phyloP scores from a whole-genome alignment of 345 rosid species.

The Bruguiera parviflora region DNA sequence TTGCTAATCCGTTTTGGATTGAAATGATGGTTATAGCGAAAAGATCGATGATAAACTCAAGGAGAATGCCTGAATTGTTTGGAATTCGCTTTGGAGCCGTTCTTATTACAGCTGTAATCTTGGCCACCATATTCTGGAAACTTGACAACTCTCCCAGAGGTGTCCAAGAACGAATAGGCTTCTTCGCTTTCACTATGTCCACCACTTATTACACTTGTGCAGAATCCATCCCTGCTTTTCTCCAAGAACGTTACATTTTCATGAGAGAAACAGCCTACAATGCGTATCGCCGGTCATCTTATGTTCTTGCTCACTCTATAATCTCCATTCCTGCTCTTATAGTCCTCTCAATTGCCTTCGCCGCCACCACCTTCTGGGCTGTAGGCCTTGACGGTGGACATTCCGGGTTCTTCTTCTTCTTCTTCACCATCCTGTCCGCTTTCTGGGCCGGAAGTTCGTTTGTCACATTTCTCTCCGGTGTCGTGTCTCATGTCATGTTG shows the following conservation, averaged over 20 bases:
- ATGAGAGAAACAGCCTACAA: constrained; percentile 37
- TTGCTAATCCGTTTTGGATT: constrained; percentile 32
- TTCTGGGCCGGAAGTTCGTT: constrained; percentile 97
- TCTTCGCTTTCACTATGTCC: constrained; percentile 31
- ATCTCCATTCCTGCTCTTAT: constrained; percentile 66
- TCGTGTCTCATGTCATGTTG: constrained; percentile 80
- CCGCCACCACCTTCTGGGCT: constrained; percentile 66
- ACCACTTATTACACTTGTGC: constrained; percentile 35
- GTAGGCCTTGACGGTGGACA: constrained; percentile 76
- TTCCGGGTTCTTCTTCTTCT: constrained; percentile 70
- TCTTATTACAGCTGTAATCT: constrained; percentile 17
- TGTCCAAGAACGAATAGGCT: constrained; percentile 29
- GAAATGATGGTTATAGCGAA: constrained; percentile 27
- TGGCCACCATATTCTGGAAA: constrained; percentile 27
- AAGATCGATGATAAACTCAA: constrained; percentile 23
- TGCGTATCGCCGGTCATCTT: constrained; percentile 79
- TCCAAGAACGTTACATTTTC: constrained; percentile 31
- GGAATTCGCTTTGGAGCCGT: constrained; percentile 30
- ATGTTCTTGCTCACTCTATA: constrained; percentile 77
- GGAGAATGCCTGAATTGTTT: constrained; percentile 27
- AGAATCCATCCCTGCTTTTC: constrained; percentile 29
- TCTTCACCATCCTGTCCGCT: constrained; percentile 58
- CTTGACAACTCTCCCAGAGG: constrained; percentile 33
- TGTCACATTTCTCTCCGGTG: constrained; percentile 81
- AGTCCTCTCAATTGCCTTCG: constrained; percentile 63